A percentile compares a stretch with the other conserved stretches of the same genome.
phyloP scores from a whole-genome alignment of 1,139 yeast genomes.

The Candida albicans region DNA sequence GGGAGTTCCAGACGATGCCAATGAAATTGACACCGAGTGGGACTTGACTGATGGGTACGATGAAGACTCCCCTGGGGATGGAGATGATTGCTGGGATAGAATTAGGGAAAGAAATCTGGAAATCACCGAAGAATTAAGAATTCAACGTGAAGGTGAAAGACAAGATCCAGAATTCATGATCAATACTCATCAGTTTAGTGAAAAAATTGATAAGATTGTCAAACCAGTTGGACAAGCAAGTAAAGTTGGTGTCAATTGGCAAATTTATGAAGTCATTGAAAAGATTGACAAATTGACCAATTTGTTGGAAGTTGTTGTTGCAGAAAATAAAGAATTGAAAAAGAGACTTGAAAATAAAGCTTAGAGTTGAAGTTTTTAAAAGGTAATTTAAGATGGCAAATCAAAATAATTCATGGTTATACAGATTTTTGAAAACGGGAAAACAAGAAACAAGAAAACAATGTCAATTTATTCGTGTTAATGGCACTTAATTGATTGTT shows the following conservation, averaged over 20 bases:
- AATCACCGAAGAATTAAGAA: conserved; percentile 38
- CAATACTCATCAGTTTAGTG: conserved; percentile 48
- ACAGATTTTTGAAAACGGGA: no score
- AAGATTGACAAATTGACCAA: conserved; percentile 47
- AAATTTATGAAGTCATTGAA: conserved; percentile 53
- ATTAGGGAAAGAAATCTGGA: conserved; percentile 41
- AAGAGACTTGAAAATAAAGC: conserved; percentile 13
- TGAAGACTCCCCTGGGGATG: conserved; percentile 32
- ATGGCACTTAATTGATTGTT: no score
- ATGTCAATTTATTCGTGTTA: no score
- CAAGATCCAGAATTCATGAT: conserved; percentile 70
- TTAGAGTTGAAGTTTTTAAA: background rate
- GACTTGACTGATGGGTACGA: conserved; percentile 77
- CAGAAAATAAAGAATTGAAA: conserved; percentile 43
- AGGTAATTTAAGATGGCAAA: no score
- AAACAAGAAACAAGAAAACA: no score
- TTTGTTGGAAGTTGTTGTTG: conserved; percentile 42
- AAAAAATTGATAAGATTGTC: conserved; percentile 44
- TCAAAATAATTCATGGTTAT: no score
- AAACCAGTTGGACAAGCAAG: conserved; percentile 62
- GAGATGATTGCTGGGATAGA: conserved; percentile 24
- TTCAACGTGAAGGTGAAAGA: conserved; percentile 63
- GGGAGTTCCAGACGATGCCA: conserved; percentile 71
- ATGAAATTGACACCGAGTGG: conserved; percentile 79
- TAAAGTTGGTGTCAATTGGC: conserved; percentile 64